phyloP scores from a whole-genome alignment of 768 basidiomycete species.

The Mycena amicta region DNA sequence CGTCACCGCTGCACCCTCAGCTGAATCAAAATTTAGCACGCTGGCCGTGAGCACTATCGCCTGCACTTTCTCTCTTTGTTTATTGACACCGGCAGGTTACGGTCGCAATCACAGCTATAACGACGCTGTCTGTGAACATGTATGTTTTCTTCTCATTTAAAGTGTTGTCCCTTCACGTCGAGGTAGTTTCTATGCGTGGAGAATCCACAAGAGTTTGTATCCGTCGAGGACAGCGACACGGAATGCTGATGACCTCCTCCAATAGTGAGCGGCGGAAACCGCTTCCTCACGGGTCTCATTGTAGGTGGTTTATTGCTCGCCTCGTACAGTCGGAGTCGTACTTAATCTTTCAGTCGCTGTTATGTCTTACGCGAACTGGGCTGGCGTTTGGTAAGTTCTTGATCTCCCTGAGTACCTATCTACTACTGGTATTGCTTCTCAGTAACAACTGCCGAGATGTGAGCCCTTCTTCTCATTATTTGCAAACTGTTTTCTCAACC shows the following conservation, averaged over 20 bases:
- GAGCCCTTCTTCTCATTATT: background rate
- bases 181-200: constrained; percentile 3
- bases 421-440: too few species aligned
- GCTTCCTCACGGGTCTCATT: background rate
- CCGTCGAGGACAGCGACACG: background rate
- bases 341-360: background rate
- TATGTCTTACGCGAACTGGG: background rate
- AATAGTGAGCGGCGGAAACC: background rate
- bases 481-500: background rate
- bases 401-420: background rate
- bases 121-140: constrained; percentile 22
- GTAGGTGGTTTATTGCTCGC: background rate
- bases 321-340: background rate
- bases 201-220: constrained; percentile 42
- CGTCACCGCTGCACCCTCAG: constrained; percentile 6
- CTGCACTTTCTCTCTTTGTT: background rate
- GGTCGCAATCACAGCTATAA: constrained; percentile 13
- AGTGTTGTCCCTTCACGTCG: background rate
- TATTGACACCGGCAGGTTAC: background rate
- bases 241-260: background rate
- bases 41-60: background rate
- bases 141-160: constrained; percentile 6
- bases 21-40: constrained; percentile 27
- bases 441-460: background rate
- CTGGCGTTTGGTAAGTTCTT: too few species aligned